Conservation (phyloP, 2,329 filamentous ascomycete species). For the Cladosporium sp. region DNA sequence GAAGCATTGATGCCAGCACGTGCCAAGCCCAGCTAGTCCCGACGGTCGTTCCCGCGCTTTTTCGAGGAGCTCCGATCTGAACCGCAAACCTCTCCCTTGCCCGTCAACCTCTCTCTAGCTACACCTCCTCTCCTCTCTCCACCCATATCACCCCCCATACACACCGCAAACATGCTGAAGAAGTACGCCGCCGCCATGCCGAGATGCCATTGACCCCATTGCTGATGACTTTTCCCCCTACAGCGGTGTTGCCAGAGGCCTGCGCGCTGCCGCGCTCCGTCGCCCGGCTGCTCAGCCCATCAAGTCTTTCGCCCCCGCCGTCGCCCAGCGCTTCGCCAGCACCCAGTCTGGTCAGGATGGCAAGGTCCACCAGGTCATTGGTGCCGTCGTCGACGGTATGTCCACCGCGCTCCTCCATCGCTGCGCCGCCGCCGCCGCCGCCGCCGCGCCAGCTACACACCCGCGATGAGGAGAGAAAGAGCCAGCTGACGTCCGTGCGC, state of each 20-base stretch:
- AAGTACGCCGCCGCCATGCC: conserved; percentile 53
- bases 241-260: conserved; percentile 63
- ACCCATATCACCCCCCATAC: conserved; percentile 28
- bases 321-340: conserved; percentile 59
- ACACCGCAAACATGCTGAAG: conserved; percentile 77
- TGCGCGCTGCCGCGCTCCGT: conserved; percentile 56
- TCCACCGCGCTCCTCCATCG: conserved; percentile 27
- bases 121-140: conserved; percentile 15
- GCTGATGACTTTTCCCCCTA: conserved; percentile 36
- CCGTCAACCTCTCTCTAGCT: conserved; percentile 16
- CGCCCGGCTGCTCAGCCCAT: conserved; percentile 49
- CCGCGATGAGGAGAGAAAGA: conserved; percentile 15
- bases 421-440: conserved; percentile 7
- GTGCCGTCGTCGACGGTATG: conserved; percentile 98
- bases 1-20: not conserved
- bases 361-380: conserved; percentile 79
- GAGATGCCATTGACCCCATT: conserved; percentile 17
- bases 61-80: conserved; percentile 15
- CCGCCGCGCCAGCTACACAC: no score
- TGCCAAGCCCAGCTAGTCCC: not conserved
- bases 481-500: conserved; percentile 30
- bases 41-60: not conserved
- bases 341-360: conserved; percentile 54
- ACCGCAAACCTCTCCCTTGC: conserved; percentile 13
- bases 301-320: conserved; percentile 54